Evolutionary conservation across 1,284 basidiomycete genomes (phyloP).

Genomic region (Neonothopanus nambi): DNA sequence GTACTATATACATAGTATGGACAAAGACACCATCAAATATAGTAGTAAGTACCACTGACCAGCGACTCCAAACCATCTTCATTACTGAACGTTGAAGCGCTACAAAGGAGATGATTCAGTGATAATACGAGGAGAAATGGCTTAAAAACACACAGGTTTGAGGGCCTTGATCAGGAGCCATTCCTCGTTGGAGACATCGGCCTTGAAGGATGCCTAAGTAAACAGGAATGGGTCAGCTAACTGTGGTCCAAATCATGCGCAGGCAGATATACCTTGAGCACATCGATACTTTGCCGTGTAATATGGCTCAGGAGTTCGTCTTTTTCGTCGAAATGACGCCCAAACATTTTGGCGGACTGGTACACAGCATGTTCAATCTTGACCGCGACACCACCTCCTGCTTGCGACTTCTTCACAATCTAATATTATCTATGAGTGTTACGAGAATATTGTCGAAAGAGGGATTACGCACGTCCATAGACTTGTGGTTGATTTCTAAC

Average conservation of each 20-base stretch:
- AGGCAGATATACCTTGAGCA: slow-evolving; percentile 71
- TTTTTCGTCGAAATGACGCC: slow-evolving; percentile 94
- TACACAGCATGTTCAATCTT: slow-evolving; percentile 98
- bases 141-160: slow-evolving; percentile 66
- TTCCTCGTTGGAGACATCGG: slow-evolving; percentile 89
- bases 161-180: slow-evolving; percentile 93
- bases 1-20: no score
- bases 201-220: slow-evolving; percentile 79
- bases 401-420: slow-evolving; percentile 90
- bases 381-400: slow-evolving; percentile 95
- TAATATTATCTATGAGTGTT: slow-evolving; percentile 37
- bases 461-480: slow-evolving; percentile 58
- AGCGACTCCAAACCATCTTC: not conserved
- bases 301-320: slow-evolving; percentile 93
- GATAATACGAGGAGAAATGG: not conserved
- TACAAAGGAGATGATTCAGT: slow-evolving; percentile 20
- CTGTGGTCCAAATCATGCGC: not conserved
- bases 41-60: no score
- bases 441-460: slow-evolving; percentile 23
- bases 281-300: slow-evolving; percentile 91
- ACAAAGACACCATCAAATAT: no score
- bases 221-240: slow-evolving; percentile 9
- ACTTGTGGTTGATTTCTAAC: slow-evolving; percentile 92
- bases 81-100: slow-evolving; percentile 51
- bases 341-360: slow-evolving; percentile 93